Conservation (phyloP, 257 asterid species). For the Nicotiana otophora region DNA sequence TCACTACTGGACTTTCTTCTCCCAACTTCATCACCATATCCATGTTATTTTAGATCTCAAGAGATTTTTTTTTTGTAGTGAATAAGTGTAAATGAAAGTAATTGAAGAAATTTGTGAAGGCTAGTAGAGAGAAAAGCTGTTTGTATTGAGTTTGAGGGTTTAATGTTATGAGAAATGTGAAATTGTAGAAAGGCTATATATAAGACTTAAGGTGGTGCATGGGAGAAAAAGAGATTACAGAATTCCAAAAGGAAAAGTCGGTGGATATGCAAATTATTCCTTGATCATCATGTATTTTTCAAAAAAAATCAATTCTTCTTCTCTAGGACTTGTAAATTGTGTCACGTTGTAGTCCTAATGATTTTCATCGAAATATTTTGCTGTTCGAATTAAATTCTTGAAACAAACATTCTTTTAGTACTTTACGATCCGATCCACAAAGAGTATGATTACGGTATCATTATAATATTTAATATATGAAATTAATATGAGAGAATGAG, state of each 20-base stretch:
- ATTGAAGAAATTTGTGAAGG: not conserved
- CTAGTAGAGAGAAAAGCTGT: no score
- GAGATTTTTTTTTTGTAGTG: not conserved
- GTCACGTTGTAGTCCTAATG: no score
- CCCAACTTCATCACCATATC: slow-evolving; percentile 9
- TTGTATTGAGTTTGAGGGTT: not conserved
- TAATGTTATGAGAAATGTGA: not conserved
- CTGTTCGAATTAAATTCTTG: no score
- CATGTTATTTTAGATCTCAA: not conserved
- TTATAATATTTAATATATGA: no score
- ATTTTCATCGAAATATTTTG: no score
- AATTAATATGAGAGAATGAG: no score
- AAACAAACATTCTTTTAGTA: no score
- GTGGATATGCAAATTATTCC: not conserved
- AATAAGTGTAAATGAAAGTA: not conserved
- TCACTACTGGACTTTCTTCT: slow-evolving; percentile 2
- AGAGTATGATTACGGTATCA: no score
- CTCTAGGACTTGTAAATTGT: no score
- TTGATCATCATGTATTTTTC: not conserved
- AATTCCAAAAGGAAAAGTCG: not conserved
- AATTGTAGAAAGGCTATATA: not conserved
- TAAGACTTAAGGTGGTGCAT: not conserved
- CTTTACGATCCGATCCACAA: no score
- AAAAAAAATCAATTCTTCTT: not conserved
- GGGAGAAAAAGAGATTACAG: not conserved